A percentile compares a stretch with the other conserved stretches of the same genome.
Conservation (phyloP, 129 eudicot genomes). For the Deinandra increscens region DNA sequence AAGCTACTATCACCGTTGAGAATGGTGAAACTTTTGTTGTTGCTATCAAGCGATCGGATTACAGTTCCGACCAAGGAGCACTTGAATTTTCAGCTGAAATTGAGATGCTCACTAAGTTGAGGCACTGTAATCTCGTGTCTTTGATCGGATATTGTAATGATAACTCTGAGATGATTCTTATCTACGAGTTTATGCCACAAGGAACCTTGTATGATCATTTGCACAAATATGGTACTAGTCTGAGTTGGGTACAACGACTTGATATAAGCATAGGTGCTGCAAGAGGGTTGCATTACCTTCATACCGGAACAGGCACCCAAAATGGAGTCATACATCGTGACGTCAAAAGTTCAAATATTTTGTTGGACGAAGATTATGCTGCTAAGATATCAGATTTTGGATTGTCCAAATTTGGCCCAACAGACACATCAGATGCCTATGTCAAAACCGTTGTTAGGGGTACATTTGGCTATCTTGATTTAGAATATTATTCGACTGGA, state of each 20-base stretch:
- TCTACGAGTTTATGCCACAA: background rate
- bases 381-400: conserved; percentile 10
- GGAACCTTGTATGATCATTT: background rate
- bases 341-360: background rate
- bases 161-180: background rate
- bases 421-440: background rate
- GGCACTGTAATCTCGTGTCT: conserved; percentile 5
- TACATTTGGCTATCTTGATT: conserved; percentile 7
- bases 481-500: background rate
- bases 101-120: conserved; percentile 6
- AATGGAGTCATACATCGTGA: conserved; percentile 1
- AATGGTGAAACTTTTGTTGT: background rate
- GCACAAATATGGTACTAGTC: background rate
- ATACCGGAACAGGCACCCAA: conserved; percentile 9
- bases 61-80: background rate
- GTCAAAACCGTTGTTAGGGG: background rate
- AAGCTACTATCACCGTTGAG: background rate
- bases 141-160: background rate
- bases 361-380: background rate
- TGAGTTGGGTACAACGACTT: background rate
- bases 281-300: conserved; percentile 1
- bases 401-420: conserved; percentile 6
- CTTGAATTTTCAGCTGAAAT: conserved; percentile 1
- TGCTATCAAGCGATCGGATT: background rate
- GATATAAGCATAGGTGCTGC: conserved; percentile 1